Base-by-base conservation (phyloP, 2,329 filamentous ascomycete genomes). In the Simplicillium sp. region DNA sequence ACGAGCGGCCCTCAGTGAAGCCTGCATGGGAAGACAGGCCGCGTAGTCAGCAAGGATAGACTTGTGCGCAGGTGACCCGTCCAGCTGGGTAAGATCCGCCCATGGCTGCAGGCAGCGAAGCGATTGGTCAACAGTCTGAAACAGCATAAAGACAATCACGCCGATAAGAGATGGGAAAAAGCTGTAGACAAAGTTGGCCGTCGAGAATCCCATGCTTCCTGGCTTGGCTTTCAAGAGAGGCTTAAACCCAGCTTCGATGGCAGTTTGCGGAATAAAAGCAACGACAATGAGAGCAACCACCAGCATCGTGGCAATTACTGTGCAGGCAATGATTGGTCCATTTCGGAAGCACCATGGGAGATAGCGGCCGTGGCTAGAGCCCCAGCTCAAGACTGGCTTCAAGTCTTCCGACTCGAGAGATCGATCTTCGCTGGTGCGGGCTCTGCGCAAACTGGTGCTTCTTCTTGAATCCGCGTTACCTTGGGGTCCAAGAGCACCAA, bases 151-250 rank as follows among this genome's bases (percentile, higher is more conserved):
- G 37, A 86, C 62, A 13, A 84, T 49, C 52, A 80, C 75, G 4
- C 80, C 85, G 20, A 88, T 55, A 1, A 84, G 50, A 3, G 81
- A 76, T 1, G 85, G 84, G 16, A 89, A 42, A 59, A 89, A 87
- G 45, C 76, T 79, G 66, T 88, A 96, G 38, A 95, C 65, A 62
- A 96, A 96, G 60, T 95, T 87, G 38, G 87, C 86, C 1, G 85
- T 70, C 1, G 87, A 94, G 60, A 94, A 96, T 14, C 83, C 85
- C 18, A 67, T 67, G 0, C 62, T 53, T 3, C 73, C 66, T 1
- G 86, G 77, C 3, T 68, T 65, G 0, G 82, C 78, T 9, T 70
- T 64, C 1, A 95, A 65, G 7, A 71, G 66, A 3, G 89, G 87
- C 7, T 71, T 59, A 58, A 94, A 96, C 8, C 88, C 89, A 7